These are phyloP conservation scores for Colletotrichum sp. DNA, from an alignment of 2,329 filamentous ascomycete species.

Conservation along the genomic window DNA sequence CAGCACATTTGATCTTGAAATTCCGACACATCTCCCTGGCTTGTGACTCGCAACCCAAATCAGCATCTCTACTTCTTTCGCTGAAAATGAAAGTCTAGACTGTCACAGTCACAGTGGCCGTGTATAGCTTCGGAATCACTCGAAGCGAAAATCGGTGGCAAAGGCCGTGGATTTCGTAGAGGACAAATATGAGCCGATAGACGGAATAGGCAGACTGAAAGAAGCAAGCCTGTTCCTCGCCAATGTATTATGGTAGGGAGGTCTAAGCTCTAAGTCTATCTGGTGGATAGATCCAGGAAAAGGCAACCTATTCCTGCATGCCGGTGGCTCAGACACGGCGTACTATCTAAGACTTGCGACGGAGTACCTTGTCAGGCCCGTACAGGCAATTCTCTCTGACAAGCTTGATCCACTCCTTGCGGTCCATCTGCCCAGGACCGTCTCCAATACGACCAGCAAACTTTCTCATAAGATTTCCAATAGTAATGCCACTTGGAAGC, in stretches of 20 bases:
- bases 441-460: constrained; percentile 61
- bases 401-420: constrained; percentile 62
- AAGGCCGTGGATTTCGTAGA: background rate
- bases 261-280: background rate
- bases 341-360: constrained; percentile 40
- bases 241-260: background rate
- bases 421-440: constrained; percentile 54
- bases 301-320: background rate
- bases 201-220: background rate
- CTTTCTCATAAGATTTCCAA: constrained; percentile 57
- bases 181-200: background rate
- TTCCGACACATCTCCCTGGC: background rate
- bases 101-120: background rate
- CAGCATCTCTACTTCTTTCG: background rate
- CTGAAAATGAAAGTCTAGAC: background rate
- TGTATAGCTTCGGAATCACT: background rate
- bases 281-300: background rate
- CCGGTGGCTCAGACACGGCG: background rate
- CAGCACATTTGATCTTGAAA: background rate
- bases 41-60: background rate
- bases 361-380: constrained; percentile 58
- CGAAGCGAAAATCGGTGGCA: background rate
- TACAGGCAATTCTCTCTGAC: constrained; percentile 62
- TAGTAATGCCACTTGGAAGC: constrained; percentile 55
- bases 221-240: background rate